A percentile compares a stretch with the other conserved stretches of the same genome.
Evolutionary conservation across 805 yeast genomes (phyloP).

Genomic region (Cyberlindnera euphorbiae): DNA sequence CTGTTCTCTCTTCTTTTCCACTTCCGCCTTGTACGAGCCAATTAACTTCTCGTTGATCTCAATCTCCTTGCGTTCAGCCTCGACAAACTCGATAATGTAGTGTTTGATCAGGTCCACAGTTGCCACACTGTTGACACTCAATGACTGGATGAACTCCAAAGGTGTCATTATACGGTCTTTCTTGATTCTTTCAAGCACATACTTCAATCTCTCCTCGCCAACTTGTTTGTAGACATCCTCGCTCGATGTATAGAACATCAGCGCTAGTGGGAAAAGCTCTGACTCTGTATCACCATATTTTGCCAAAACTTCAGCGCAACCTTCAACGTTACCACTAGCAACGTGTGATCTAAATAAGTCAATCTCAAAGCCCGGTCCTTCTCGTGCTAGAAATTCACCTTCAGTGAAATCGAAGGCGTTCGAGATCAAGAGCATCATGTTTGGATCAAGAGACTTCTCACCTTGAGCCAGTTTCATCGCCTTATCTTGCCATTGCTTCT

Average conservation of each 20-base stretch:
- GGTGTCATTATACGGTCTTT: slow-evolving; percentile 57
- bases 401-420: slow-evolving; percentile 44
- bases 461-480: slow-evolving; percentile 50
- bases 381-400: slow-evolving; percentile 37
- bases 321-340: slow-evolving; percentile 50
- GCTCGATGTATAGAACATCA: slow-evolving; percentile 57
- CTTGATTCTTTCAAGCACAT: slow-evolving; percentile 50
- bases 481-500: slow-evolving; percentile 56
- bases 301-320: slow-evolving; percentile 52
- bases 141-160: slow-evolving; percentile 66
- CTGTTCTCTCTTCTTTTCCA: slow-evolving; percentile 46
- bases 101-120: slow-evolving; percentile 71
- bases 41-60: slow-evolving; percentile 63
- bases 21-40: slow-evolving; percentile 62
- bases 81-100: slow-evolving; percentile 57
- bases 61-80: slow-evolving; percentile 57
- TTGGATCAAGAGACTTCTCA: slow-evolving; percentile 47
- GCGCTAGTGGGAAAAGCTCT: slow-evolving; percentile 59
- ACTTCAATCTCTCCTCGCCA: slow-evolving; percentile 43
- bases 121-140: slow-evolving; percentile 58
- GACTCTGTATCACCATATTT: slow-evolving; percentile 60
- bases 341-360: slow-evolving; percentile 64
- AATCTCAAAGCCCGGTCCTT: slow-evolving; percentile 32
- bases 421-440: slow-evolving; percentile 41
- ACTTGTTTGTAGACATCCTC: slow-evolving; percentile 46